These are phyloP conservation scores for Ophiobolus disseminans DNA, from an alignment of 2,329 filamentous ascomycete genomes.

Conservation along the genomic window DNA sequence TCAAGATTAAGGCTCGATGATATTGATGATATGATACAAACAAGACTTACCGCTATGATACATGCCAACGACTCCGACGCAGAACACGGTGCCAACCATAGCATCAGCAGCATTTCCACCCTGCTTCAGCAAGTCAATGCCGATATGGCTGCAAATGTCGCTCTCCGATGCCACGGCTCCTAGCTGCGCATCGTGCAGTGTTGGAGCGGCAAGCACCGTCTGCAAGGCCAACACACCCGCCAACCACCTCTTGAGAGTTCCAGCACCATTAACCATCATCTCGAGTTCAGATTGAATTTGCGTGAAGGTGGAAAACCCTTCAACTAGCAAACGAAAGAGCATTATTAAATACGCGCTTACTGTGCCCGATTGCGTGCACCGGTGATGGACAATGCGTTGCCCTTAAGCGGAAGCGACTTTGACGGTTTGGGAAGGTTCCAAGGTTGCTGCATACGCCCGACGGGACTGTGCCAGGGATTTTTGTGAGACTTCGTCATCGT, in stretches of 20 bases:
- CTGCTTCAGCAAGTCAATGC: slow-evolving; percentile 53
- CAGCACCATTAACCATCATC: slow-evolving; percentile 31
- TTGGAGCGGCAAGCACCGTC: slow-evolving; percentile 29
- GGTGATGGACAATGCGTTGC: slow-evolving; percentile 1
- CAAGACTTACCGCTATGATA: slow-evolving; percentile 50
- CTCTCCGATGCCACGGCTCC: slow-evolving; percentile 58
- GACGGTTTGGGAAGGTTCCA: slow-evolving; percentile 6
- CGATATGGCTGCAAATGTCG: slow-evolving; percentile 55
- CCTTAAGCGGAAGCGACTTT: background rate
- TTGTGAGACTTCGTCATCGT: background rate
- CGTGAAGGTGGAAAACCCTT: slow-evolving; percentile 9
- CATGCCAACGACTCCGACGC: slow-evolving; percentile 58
- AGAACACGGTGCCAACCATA: slow-evolving; percentile 56
- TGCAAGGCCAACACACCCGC: slow-evolving; percentile 38
- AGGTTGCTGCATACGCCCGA: background rate
- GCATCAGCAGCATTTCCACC: slow-evolving; percentile 62
- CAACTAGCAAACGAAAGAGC: slow-evolving; percentile 5
- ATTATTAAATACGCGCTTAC: slow-evolving; percentile 7
- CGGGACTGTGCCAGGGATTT: background rate
- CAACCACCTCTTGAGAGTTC: slow-evolving; percentile 23
- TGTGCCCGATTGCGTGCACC: slow-evolving; percentile 4
- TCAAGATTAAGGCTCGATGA: background rate
- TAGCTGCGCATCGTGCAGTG: slow-evolving; percentile 33
- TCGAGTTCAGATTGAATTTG: slow-evolving; percentile 2
- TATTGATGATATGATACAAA: too few species aligned